Percentiles rank a stretch among this genome's conserved stretches.
Evolutionary conservation across 805 yeast species (phyloP).

Genomic region (Monosporozyma aerobia): DNA sequence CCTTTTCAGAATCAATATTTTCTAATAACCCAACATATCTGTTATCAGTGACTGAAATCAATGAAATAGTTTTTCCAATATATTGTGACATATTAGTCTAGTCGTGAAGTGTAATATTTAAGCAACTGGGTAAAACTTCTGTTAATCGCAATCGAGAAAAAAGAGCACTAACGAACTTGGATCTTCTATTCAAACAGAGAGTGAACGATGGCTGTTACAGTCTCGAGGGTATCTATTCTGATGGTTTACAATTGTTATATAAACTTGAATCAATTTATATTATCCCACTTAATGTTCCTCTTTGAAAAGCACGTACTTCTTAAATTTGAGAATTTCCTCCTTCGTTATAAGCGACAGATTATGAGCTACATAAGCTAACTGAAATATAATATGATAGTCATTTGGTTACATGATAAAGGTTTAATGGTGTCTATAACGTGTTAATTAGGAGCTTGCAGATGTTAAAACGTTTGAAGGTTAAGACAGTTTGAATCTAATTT

Average conservation of each 20-base stretch:
- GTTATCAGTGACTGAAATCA: slow-evolving; percentile 25
- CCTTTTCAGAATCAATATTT: slow-evolving; percentile 78
- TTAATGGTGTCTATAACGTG: too few species aligned
- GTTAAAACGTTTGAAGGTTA: too few species aligned
- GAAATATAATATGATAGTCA: neutral
- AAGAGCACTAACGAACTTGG: neutral
- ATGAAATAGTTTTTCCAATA: slow-evolving; percentile 63
- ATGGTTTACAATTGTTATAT: neutral
- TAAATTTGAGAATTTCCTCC: neutral
- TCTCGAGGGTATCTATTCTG: neutral
- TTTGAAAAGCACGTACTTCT: neutral
- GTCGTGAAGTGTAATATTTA: neutral
- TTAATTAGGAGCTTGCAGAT: too few species aligned
- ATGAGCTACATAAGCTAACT: neutral
- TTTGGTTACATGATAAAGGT: too few species aligned
- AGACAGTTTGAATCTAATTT: too few species aligned
- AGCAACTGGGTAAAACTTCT: neutral
- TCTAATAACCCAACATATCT: slow-evolving; percentile 87
- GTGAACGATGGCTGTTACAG: neutral
- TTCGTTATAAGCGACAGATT: neutral
- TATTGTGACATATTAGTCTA: slow-evolving; percentile 68
- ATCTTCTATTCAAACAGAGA: neutral
- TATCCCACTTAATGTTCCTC: neutral
- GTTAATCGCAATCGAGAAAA: neutral
- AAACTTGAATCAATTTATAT: neutral